Conservation (phyloP, 495 filamentous ascomycete genomes). For the Elaphomyces granulatus region DNA sequence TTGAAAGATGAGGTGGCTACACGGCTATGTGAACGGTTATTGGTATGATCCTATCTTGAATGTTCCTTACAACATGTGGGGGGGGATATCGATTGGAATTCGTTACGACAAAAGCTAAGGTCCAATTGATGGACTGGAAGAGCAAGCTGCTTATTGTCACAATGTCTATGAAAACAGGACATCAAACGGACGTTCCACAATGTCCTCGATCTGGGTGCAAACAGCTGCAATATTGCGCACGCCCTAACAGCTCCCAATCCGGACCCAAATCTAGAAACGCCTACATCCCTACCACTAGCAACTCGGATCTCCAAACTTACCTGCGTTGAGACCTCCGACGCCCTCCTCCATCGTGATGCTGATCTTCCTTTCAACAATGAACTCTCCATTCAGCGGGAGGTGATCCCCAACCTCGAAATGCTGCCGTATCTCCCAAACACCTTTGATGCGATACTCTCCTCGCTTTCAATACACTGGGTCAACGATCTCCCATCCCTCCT, state of each 20-base stretch:
- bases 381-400: constrained; percentile 53
- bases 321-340: constrained; percentile 64
- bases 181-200: constrained; percentile 75
- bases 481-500: constrained; percentile 85
- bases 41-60: no score
- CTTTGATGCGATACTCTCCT: constrained; percentile 82
- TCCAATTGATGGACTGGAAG: no score
- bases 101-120: no score
- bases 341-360: constrained; percentile 70
- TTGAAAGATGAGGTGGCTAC: constrained; percentile 80
- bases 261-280: constrained; percentile 36
- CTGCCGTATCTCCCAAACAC: constrained; percentile 62
- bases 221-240: constrained; percentile 85
- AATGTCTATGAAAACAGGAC: constrained; percentile 58
- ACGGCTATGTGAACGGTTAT: constrained; percentile 71
- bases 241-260: constrained; percentile 55
- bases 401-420: constrained; percentile 48
- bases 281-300: constrained; percentile 46
- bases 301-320: constrained; percentile 54
- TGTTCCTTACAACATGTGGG: no score
- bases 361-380: constrained; percentile 59
- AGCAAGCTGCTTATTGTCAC: no score
- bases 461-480: constrained; percentile 88
- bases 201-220: constrained; percentile 89
- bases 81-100: no score